Base-by-base conservation (phyloP, 495 filamentous ascomycete species). In the Symbiotaphrina buchneri region DNA sequence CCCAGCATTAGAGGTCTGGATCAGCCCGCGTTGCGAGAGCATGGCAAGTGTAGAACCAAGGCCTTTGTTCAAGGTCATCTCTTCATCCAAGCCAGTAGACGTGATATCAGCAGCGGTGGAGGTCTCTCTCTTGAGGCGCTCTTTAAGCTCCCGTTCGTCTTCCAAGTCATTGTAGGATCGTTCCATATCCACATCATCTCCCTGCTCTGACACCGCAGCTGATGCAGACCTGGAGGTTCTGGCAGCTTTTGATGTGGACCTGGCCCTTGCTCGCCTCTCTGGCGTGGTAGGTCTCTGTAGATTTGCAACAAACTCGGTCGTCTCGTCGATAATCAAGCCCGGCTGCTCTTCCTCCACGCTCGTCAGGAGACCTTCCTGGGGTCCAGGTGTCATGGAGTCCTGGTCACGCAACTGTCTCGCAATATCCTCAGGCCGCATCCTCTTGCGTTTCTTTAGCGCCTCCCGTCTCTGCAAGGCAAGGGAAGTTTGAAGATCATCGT, bases 321-420 rank as follows among this genome's bases (percentile, higher is more conserved):
- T 93, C 46, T 95, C 85, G 39, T 94, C 83, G 34, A 97, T 81
- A 10, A 95, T 62, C 7, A 94, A 57, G 18, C 84, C 84, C 10
- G 63, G 65, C 17, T 68, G 71, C 37, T 72, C 66, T 11, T 58
- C 59, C 16, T 51, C 56, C 1, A 51, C 58, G 8, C 54, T 51
- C 0, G 49, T 42, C 23, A 20, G 33, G 5, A 40, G 46, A 10
- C 55, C 44, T 22, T 71, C 59, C 46, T 61, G 57, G 14, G 35
- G 42, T n/a, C n/a, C n/a, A 5, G 60, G 56, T 0, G 55, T 62
- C 30, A 64, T 59, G 4, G 64, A 59, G 15, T 58, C 63, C 46
- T 91, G 75, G 47, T 92, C 77, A 33, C 68, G 65, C 18, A 97
- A 54, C 40, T 83, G 76, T 28, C 67, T 64, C 8, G 80, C 85